A percentile compares a stretch with the other conserved stretches of the same genome.
These are phyloP conservation scores for Alternaria consortialis DNA, from an alignment of 2,329 filamentous ascomycete species.

Conservation along the genomic window DNA sequence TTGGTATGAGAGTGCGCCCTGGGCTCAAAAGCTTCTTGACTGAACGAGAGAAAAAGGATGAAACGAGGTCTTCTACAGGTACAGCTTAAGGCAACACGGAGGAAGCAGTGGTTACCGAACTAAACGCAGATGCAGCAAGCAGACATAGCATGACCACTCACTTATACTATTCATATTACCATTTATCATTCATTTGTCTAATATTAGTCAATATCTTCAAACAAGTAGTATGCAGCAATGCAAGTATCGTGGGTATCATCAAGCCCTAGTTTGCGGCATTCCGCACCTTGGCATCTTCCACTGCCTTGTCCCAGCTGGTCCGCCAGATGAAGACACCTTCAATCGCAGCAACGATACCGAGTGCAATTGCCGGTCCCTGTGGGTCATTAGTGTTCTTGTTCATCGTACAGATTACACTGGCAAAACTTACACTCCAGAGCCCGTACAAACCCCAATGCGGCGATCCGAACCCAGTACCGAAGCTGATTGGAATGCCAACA, in stretches of 20 bases:
- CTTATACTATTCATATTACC: background rate
- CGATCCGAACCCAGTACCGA: slow-evolving; percentile 78
- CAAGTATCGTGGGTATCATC: background rate
- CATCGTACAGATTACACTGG: background rate
- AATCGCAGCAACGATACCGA: slow-evolving; percentile 66
- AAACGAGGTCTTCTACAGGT: background rate
- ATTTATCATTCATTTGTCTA: background rate
- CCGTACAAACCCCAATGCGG: slow-evolving; percentile 79
- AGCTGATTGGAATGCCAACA: slow-evolving; percentile 84
- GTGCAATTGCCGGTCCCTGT: slow-evolving; percentile 66
- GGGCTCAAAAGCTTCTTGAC: slow-evolving; percentile 18
- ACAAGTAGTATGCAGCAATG: background rate
- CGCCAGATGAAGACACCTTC: slow-evolving; percentile 66
- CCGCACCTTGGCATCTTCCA: slow-evolving; percentile 66
- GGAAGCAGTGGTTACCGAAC: background rate
- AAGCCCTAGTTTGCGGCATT: slow-evolving; percentile 52
- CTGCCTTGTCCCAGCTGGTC: slow-evolving; percentile 66
- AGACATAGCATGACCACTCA: background rate
- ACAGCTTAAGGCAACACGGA: background rate
- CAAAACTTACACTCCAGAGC: slow-evolving; percentile 68
- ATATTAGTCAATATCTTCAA: background rate
- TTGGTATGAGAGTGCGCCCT: slow-evolving; percentile 19
- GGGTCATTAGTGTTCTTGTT: slow-evolving; percentile 14
- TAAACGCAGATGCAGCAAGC: background rate
- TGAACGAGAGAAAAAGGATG: background rate